phyloP scores from a whole-genome alignment of 2,329 filamentous ascomycete species.

The Colletotrichum truncatum region DNA sequence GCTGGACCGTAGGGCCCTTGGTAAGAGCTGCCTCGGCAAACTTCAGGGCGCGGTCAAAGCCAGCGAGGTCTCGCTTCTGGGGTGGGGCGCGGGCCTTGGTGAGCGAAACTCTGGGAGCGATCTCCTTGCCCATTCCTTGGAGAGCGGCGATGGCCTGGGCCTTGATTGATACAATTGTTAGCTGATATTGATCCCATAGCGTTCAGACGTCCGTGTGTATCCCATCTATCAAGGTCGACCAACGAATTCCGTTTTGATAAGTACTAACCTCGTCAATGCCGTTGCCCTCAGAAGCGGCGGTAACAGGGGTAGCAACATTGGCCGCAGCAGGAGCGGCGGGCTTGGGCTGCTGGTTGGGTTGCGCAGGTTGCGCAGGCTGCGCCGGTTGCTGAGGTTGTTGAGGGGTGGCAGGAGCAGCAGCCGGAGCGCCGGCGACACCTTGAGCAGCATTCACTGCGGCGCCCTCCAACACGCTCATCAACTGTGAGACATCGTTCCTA shows the following conservation, averaged over 20 bases:
- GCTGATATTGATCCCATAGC: background rate
- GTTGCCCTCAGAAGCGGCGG: conserved; percentile 4
- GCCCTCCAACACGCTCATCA: conserved; percentile 57
- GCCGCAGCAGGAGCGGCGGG: conserved; percentile 21
- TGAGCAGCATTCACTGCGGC: conserved; percentile 52
- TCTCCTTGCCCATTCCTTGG: conserved; percentile 59
- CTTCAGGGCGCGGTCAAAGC: conserved; percentile 50
- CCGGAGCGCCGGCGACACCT: conserved; percentile 36
- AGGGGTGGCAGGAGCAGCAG: conserved; percentile 40
- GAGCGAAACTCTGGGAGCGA: conserved; percentile 48
- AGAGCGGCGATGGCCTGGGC: conserved; percentile 52
- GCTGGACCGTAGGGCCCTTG: conserved; percentile 48
- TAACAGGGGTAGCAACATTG: conserved; percentile 12
- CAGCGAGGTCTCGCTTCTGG: conserved; percentile 47
- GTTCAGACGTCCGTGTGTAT: conserved; percentile 13
- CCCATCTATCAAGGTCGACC: conserved; percentile 40
- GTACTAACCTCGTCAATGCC: conserved; percentile 28
- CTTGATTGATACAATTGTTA: conserved; percentile 33
- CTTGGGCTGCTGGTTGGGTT: conserved; percentile 32
- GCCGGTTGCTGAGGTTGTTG: too few species aligned
- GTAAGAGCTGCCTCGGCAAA: conserved; percentile 49
- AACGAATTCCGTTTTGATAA: conserved; percentile 36
- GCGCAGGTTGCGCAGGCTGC: conserved; percentile 23
- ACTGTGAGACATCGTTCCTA: conserved; percentile 52
- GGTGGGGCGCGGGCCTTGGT: conserved; percentile 33